A percentile compares a stretch with the other conserved stretches of the same genome.
These are phyloP conservation scores for Zygosaccharomyces sapae DNA, from an alignment of 1,139 yeast species.

Conservation along the genomic window DNA sequence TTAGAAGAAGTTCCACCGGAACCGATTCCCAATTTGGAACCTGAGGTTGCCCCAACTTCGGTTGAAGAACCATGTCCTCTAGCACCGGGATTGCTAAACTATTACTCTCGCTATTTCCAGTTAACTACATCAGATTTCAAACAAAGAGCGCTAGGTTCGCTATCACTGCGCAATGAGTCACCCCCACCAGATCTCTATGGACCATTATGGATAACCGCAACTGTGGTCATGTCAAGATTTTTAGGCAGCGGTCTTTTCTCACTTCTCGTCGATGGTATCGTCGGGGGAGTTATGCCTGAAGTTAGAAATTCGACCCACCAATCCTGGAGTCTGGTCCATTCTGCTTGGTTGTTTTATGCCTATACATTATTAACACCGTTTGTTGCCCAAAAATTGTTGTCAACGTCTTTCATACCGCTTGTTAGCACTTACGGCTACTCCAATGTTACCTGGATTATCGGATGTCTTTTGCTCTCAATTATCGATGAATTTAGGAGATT, in stretches of 20 bases:
- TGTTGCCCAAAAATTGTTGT: slow-evolving; percentile 19
- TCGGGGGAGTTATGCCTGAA: slow-evolving; percentile 15
- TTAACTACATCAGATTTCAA: slow-evolving; percentile 21
- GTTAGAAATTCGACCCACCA: not conserved
- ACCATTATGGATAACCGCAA: slow-evolving; percentile 32
- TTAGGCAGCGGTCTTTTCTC: slow-evolving; percentile 22
- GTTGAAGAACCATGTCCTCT: slow-evolving; percentile 7
- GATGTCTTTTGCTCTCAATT: slow-evolving; percentile 7
- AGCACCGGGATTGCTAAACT: slow-evolving; percentile 29
- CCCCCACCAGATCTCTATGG: slow-evolving; percentile 28
- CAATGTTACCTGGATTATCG: slow-evolving; percentile 30
- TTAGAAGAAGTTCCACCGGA: slow-evolving; percentile 3
- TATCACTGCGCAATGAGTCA: slow-evolving; percentile 3
- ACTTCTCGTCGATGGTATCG: slow-evolving; percentile 20
- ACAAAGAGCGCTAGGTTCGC: slow-evolving; percentile 9
- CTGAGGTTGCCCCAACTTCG: not conserved
- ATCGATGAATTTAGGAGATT: slow-evolving; percentile 5
- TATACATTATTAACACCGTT: slow-evolving; percentile 28
- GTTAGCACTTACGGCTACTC: slow-evolving; percentile 31
- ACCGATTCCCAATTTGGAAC: not conserved
- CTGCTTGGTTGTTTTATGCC: slow-evolving; percentile 27
- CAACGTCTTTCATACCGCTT: slow-evolving; percentile 17
- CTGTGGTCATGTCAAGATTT: slow-evolving; percentile 26
- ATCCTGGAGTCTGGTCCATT: slow-evolving; percentile 22
- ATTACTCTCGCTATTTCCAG: slow-evolving; percentile 30